Conservation (phyloP, 345 rosid genomes). For the Jatropha curcas region DNA sequence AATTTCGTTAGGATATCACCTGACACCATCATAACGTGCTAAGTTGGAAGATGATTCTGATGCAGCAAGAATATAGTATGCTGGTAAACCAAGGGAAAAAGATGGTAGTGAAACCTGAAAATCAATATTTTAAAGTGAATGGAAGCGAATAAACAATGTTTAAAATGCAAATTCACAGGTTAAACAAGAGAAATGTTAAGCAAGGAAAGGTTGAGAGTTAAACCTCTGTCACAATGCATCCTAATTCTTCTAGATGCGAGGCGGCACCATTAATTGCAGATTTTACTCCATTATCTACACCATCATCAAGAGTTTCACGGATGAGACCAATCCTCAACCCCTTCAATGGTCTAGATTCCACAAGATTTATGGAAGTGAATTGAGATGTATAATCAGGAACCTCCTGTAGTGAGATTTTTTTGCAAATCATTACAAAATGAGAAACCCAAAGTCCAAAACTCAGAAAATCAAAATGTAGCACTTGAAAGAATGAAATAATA, state of each 20-base stretch:
- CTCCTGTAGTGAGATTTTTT: slow-evolving; percentile 44
- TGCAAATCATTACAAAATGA: slow-evolving; percentile 6
- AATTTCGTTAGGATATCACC: slow-evolving; percentile 40
- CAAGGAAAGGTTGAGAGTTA: neutral
- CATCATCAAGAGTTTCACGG: slow-evolving; percentile 70
- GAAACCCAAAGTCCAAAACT: neutral
- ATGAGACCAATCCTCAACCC: slow-evolving; percentile 86
- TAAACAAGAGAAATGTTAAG: slow-evolving; percentile 20
- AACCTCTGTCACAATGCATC: slow-evolving; percentile 70
- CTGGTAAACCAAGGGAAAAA: slow-evolving; percentile 86
- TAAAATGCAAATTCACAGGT: neutral
- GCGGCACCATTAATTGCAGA: slow-evolving; percentile 68
- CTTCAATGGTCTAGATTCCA: slow-evolving; percentile 68
- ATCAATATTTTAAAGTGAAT: neutral
- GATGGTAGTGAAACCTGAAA: slow-evolving; percentile 80
- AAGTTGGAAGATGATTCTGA: slow-evolving; percentile 89
- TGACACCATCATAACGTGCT: slow-evolving; percentile 88
- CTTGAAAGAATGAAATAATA: neutral
- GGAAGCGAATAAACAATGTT: neutral
- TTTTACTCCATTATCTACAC: slow-evolving; percentile 73
- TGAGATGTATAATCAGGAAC: slow-evolving; percentile 69
- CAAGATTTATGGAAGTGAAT: slow-evolving; percentile 39
- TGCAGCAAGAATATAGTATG: slow-evolving; percentile 85
- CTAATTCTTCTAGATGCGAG: slow-evolving; percentile 79
- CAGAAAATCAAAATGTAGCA: neutral